Percentiles rank a stretch among this genome's conserved stretches.
Evolutionary conservation across 768 basidiomycete genomes (phyloP).

Genomic region (Rhizopogon vinicolor): DNA sequence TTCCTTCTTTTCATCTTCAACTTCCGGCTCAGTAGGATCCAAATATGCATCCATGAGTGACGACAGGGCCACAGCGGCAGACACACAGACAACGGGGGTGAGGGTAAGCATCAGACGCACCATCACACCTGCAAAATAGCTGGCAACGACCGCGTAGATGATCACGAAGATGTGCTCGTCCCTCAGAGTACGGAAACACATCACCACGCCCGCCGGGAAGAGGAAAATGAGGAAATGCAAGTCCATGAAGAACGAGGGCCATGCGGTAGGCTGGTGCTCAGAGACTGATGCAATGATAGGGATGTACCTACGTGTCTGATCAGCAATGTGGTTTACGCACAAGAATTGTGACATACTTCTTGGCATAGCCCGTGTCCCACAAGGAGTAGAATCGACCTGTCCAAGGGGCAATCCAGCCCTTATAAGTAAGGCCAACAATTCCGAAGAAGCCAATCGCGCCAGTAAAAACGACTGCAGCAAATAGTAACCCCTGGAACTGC

Average conservation of each 20-base stretch:
- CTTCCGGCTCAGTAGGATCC: conserved; percentile 71
- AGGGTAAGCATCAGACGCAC: conserved; percentile 97
- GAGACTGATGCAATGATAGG: conserved; percentile 99
- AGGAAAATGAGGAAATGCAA: conserved; percentile 96
- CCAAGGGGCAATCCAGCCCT: conserved; percentile 97
- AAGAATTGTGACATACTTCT: conserved; percentile 57
- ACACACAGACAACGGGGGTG: conserved; percentile 93
- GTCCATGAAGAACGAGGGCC: conserved; percentile 99
- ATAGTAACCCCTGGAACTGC: conserved; percentile 85
- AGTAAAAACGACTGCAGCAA: conserved; percentile 59
- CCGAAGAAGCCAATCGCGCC: conserved; percentile 70
- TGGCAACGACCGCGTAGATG: conserved; percentile 92
- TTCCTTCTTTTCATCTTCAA: conserved; percentile 3
- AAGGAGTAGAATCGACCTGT: conserved; percentile 99
- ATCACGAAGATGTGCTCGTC: conserved; percentile 99
- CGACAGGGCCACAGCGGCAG: conserved; percentile 88
- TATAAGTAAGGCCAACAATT: conserved; percentile 81
- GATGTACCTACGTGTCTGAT: conserved; percentile 56
- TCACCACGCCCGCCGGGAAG: conserved; percentile 93
- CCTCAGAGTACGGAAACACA: conserved; percentile 91
- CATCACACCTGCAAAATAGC: conserved; percentile 99
- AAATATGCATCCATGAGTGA: conserved; percentile 86
- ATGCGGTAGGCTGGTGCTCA: conserved; percentile 98
- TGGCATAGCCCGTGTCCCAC: conserved; percentile 99
- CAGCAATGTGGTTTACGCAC: conserved; percentile 4